These are phyloP conservation scores for Fomitopsis betulina DNA, from an alignment of 1,284 basidiomycete genomes.

Conservation along the genomic window DNA sequence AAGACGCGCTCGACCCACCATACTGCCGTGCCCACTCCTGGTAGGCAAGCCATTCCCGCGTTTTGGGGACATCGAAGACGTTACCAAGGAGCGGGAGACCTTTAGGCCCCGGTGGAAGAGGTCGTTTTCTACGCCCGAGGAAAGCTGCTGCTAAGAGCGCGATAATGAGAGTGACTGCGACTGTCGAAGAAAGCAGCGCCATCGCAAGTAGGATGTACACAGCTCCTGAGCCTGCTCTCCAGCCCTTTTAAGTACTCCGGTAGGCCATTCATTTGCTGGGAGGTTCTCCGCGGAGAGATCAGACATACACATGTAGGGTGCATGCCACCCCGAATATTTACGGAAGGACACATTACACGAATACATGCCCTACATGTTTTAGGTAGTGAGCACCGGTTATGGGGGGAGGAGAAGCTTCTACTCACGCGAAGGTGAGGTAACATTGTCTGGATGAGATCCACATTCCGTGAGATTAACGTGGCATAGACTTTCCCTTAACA, in stretches of 20 bases:
- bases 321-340: not conserved
- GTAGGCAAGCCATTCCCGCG: slow-evolving; percentile 23
- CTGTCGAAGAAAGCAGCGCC: slow-evolving; percentile 3
- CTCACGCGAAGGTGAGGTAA: slow-evolving; percentile 3
- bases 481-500: slow-evolving; percentile 11
- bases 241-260: not conserved
- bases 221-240: slow-evolving; percentile 3
- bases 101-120: slow-evolving; percentile 25
- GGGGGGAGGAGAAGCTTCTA: not conserved
- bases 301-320: not conserved
- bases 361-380: not conserved
- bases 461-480: slow-evolving; percentile 13
- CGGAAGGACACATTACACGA: not conserved
- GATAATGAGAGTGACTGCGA: slow-evolving; percentile 6
- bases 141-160: slow-evolving; percentile 5
- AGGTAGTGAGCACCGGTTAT: not conserved
- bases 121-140: slow-evolving; percentile 9
- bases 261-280: not conserved
- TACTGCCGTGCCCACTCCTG: slow-evolving; percentile 17
- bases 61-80: slow-evolving; percentile 22
- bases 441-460: not conserved
- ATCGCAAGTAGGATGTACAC: slow-evolving; percentile 1
- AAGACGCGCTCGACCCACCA: slow-evolving; percentile 5
- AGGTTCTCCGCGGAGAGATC: not conserved
- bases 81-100: slow-evolving; percentile 25